Evolutionary conservation across 345 rosid genomes (phyloP), one percentile per base, ranked within the genome.

Genomic region (Raphanus sativus): DNA sequence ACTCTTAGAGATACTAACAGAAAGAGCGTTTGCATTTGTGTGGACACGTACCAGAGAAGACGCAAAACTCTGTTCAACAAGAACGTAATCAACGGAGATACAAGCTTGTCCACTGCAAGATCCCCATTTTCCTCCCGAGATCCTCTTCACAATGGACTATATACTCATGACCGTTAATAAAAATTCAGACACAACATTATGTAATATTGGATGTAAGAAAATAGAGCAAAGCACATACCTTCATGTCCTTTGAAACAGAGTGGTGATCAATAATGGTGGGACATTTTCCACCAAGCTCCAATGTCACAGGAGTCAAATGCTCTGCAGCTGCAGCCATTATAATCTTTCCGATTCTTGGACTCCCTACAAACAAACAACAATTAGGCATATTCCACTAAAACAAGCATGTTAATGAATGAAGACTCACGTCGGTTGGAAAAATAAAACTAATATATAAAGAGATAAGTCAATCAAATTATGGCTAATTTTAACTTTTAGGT

Each of bases 221-320:
- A 77, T 40, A 71, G 40, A 73, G 40, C n/a, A 73, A 59, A 62
- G 0, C 21, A 34, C 72, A 55, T 16, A 93, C 97, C 94, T 85
- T 82, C 40, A 81, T 80, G 32, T 92, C 81, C 32, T 82, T 75
- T 42, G 86, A 81, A 77, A 69, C 66, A 42, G 90, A 73, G 67
- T 74, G 80, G 28, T 80, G 69, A 77, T 92, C 95, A 16, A 94
- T 2, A 62, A 94, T 82, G 5, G 86, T 83, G 25, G 97, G 98
- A 69, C 93, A 83, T 83, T 94, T 94, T 59, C 95, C 98, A 1
- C 98, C 97, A 64, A 91, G 87, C 85, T 94, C 98, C 2, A 94
- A 78, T 21, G 92, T 86, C 65, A 94, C 95, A 0, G 98, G 97
- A 4, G 97, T 92, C 58, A 94, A 80, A 87, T 94, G 85, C 74